Conservation (phyloP, 169 alveolate species). For the Cryptosporidium sp. region DNA sequence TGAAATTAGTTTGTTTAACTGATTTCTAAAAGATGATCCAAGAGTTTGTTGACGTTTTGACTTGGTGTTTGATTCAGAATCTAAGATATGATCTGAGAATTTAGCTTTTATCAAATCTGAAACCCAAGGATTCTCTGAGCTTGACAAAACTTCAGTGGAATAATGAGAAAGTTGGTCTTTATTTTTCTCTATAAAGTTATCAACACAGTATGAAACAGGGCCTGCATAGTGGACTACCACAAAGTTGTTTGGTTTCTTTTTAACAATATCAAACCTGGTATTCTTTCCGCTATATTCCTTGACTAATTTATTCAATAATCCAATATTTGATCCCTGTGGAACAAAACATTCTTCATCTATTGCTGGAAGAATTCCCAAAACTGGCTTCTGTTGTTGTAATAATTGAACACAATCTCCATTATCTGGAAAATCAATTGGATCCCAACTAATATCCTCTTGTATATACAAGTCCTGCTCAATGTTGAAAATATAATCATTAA, state of each 20-base stretch:
- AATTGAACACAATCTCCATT: constrained; percentile 95
- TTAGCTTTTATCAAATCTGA: constrained; percentile 77
- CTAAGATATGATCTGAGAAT: constrained; percentile 67
- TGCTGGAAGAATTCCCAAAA: constrained; percentile 89
- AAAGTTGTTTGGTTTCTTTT: constrained; percentile 86
- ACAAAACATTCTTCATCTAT: constrained; percentile 94
- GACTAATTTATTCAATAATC: constrained; percentile 85
- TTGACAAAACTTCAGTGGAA: constrained; percentile 54
- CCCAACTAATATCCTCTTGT: constrained; percentile 93
- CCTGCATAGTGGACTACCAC: constrained; percentile 97
- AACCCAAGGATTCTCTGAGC: constrained; percentile 52
- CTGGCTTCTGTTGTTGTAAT: constrained; percentile 49
- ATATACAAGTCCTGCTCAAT: constrained; percentile 93
- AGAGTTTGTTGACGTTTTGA: constrained; percentile 83
- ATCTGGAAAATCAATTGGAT: constrained; percentile 96
- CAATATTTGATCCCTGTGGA: constrained; percentile 90
- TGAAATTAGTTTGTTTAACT: constrained; percentile 90
- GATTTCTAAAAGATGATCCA: constrained; percentile 91
- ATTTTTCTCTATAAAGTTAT: constrained; percentile 95
- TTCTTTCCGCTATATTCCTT: constrained; percentile 80
- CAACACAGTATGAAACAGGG: constrained; percentile 92
- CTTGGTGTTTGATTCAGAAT: constrained; percentile 52
- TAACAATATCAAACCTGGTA: constrained; percentile 84
- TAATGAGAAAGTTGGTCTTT: constrained; percentile 90
- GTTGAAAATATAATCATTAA: constrained; percentile 92